Conservation (phyloP, 2,329 filamentous ascomycete genomes). For the Botrytis sinoallii region DNA sequence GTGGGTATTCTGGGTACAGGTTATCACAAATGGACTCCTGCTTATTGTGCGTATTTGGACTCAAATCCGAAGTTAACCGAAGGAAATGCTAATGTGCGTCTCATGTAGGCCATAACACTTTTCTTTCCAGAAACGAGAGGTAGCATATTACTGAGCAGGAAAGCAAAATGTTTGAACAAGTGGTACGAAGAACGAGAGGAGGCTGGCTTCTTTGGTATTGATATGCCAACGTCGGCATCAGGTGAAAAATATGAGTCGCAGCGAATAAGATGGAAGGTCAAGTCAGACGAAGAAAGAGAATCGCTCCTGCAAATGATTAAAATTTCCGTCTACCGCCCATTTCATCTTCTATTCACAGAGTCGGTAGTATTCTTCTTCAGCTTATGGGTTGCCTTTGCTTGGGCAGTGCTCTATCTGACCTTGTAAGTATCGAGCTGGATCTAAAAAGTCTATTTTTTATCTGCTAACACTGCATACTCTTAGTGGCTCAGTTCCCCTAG, state of each 20-base stretch:
- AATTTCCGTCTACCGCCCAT: constrained; percentile 73
- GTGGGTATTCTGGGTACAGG: constrained; percentile 88
- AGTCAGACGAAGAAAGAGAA: constrained; percentile 71
- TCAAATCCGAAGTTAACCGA: not conserved
- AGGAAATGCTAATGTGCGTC: not conserved
- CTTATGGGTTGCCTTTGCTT: constrained; percentile 84
- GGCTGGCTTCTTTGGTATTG: constrained; percentile 48
- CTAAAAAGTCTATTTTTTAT: not conserved
- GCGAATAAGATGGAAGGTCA: constrained; percentile 76
- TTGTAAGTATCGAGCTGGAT: constrained; percentile 44
- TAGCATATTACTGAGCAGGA: constrained; percentile 72
- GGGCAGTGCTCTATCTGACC: constrained; percentile 83
- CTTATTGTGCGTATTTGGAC: constrained; percentile 43
- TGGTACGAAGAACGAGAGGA: constrained; percentile 76
- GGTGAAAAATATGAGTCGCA: constrained; percentile 38
- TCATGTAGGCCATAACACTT: constrained; percentile 51
- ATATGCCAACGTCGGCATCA: constrained; percentile 40
- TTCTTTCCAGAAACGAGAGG: constrained; percentile 82
- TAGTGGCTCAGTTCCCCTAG: constrained; percentile 67
- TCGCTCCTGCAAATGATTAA: constrained; percentile 67
- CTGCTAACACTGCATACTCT: not conserved
- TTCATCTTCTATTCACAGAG: constrained; percentile 72
- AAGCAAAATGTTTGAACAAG: constrained; percentile 68
- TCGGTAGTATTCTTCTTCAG: constrained; percentile 83
- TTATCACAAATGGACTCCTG: constrained; percentile 63